Conservation (phyloP, 306 rosid genomes). For the Alnus glutinosa region DNA sequence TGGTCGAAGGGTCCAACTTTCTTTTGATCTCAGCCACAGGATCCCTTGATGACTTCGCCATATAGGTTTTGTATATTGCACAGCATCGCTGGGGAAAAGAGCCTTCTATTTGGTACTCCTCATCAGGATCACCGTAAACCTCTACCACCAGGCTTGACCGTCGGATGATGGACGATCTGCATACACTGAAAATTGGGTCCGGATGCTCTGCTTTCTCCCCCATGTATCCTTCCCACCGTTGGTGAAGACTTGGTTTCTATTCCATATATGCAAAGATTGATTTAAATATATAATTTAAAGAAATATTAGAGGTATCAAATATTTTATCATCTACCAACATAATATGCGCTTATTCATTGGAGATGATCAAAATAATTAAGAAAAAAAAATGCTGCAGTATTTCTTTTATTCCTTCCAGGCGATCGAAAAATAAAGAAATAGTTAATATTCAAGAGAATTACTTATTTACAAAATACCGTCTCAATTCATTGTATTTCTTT, state of each 20-base stretch:
- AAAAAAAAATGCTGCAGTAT: too few species aligned
- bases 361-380: too few species aligned
- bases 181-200: constrained; percentile 16
- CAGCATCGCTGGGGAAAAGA: constrained; percentile 26
- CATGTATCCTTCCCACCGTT: constrained; percentile 34
- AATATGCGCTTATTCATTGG: too few species aligned
- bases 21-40: constrained; percentile 27
- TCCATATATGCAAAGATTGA: background rate
- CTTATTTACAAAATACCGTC: too few species aligned
- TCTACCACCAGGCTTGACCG: constrained; percentile 31
- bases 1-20: constrained; percentile 27
- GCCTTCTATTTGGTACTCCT: constrained; percentile 35
- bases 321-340: too few species aligned
- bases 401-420: too few species aligned
- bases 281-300: too few species aligned
- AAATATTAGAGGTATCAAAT: too few species aligned
- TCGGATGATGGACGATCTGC: constrained; percentile 31
- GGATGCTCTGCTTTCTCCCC: constrained; percentile 27
- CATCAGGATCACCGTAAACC: constrained; percentile 17
- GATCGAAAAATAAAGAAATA: background rate
- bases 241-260: constrained; percentile 38
- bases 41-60: constrained; percentile 6
- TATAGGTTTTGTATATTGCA: constrained; percentile 2
- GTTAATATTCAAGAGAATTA: too few species aligned
- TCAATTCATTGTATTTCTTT: too few species aligned